Evolutionary conservation across 2,329 filamentous ascomycete species (phyloP), one percentile per base, ranked within the genome.

Genomic region (Pestalotiopsis sp.): DNA sequence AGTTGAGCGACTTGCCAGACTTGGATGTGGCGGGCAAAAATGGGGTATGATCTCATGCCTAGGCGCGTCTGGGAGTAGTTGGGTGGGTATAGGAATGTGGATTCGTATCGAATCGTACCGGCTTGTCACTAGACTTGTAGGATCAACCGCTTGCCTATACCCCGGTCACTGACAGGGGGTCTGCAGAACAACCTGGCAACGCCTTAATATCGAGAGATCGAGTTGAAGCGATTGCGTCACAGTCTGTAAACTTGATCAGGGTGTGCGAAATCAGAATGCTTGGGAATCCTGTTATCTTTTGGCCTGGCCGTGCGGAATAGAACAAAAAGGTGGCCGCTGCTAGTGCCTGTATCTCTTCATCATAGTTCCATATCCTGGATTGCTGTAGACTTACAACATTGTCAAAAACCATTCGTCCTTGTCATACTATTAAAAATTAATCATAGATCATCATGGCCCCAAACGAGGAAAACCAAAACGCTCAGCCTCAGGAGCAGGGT

Each of bases 1-100:
- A 20, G 45, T 52, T 52, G 45, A 52, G 14, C 14, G 45, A 17
- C 20, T 17, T 17, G 14, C 14, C 45, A 11, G 27, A 27, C 23
- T 13, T 25, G 17, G 63, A 12, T 27, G 41, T 27, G 63, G 63
- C 41, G 27, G 39, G 64, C 12, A 25, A 9, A 36, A 20, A 52
- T 58, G 36, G 52, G 31, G 41, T 66, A 66, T 66, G 65, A 66
- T 61, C 65, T 66, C 65, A 66, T 66, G 36, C 5, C 20, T 9
- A 27, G 17, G 49, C 23, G 64, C 13, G 20, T 4, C 6, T 13
- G 3, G 12, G 23, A 31, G 27, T n/a, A n/a, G n/a, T 45, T 20
- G 20, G 31, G 52, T 31, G n/a, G 14, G 52, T 66, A 49, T 27
- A 66, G 52, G 23, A 25, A 59, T 39, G 65, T 20, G 27, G 52